Evolutionary conservation across 2,329 filamentous ascomycete genomes (phyloP), one percentile per base, ranked within the genome.

Genomic region (Dothidotthia symphoricarpi): DNA sequence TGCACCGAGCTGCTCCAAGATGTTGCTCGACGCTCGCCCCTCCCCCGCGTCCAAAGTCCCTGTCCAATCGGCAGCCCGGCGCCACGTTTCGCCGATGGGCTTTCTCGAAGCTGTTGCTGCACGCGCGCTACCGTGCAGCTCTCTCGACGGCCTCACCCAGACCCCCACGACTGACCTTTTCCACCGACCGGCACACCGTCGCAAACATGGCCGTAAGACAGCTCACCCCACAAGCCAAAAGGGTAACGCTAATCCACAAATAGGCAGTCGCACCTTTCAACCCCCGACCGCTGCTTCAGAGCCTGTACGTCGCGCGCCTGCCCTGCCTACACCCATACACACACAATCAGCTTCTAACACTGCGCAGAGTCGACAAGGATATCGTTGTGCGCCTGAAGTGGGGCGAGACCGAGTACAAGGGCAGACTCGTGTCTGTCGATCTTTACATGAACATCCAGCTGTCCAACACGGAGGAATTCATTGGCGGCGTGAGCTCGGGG

Each of bases 381-480:
- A 83, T 98, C 63, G 77, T 90, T 49, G 86, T 98, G 49, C 88
- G 90, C 59, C 80, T 98, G 51, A 98, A 98, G 79, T 98, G 93
- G 93, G 89, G 88, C 57, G 85, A 96, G 70, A 93, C 88, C 43
- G 93, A 98, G 70, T 98, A 98, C 80, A 94, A 91, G 69, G 93
- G 93, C 66, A 81, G 81, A 52, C 81, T 98, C 47, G 86, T 95
- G 63, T 91, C 86, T 59, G 87, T 95, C 63, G 93, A 98, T 74
- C 89, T 86, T 64, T 98, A 98, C 76, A 97, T 98, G 91, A 98
- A 98, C 75, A 83, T 98, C 50, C 89, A 97, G 73, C 80, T 98
- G 49, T 82, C 83, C 52, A 84, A 85, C 59, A 90, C 91, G 34
- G 87, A 95, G 71, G 93, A 98, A 70, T 96, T 85, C 71, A 86